Evolutionary conservation across 192 early-diverging fungal species (phyloP), one percentile per base, ranked within the genome.

Genomic region (Rhizophagus sp.): DNA sequence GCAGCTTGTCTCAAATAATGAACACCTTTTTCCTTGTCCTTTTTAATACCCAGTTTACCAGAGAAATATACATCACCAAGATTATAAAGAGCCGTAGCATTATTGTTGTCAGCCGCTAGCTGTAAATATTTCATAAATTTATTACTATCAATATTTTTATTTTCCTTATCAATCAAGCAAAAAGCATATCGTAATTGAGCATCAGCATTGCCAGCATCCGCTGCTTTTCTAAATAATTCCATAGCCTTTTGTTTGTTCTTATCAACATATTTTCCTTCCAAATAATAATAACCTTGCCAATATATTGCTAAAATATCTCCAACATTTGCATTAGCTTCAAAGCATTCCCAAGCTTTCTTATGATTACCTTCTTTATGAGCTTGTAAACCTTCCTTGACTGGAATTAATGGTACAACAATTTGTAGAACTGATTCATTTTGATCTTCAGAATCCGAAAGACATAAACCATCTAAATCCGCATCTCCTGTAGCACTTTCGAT

Each of bases 111-210:
- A 12, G 64, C 64, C 1, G 52, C 52, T 22, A 57, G 3, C 22
- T 57, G 15, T 22, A 57, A 57, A 57, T 57, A 57, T 57, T 22
- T 22, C 52, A 57, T 57, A 7, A 57, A 57, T 19, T 57, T 57
- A 22, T 0, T 57, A 8, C 52, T 57, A 57, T 57, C 52, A 22
- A 57, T 57, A 22, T 57, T 19, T 57, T 57, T 17, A 57, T 57
- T 57, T 57, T 57, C 52, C 17, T 57, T 57, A 57, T 57, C 52
- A 57, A 57, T 57, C 1, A 57, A 57, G 2, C 52, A 57, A 36
- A 75, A 61, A 19, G 74, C 74, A 61, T 75, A 75, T 61, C 74
- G 74, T 47, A 75, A 47, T 36, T 75, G 74, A 27, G 74, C 74
- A 61, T 75, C 74, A 12, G 74, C 74, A 61, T 52, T 75, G 9